Conservation (phyloP, 441 rosid species). For the Populus tomentosa region DNA sequence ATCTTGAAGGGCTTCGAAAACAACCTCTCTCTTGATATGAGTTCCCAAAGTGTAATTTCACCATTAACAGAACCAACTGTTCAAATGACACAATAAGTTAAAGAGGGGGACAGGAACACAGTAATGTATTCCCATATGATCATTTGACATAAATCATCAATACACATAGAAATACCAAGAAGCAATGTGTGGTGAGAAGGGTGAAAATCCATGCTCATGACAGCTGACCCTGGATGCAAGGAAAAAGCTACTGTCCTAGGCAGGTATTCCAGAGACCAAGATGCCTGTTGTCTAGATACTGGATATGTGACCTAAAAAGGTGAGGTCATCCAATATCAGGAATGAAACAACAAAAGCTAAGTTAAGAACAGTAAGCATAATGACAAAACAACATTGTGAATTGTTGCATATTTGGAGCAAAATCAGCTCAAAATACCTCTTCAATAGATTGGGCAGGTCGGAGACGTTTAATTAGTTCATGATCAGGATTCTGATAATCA, state of each 20-base stretch:
- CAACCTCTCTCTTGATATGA: conserved; percentile 52
- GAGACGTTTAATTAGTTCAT: conserved; percentile 74
- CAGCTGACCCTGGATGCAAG: conserved; percentile 64
- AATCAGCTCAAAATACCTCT: conserved; percentile 45
- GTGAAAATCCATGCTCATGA: conserved; percentile 87
- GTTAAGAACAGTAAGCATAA: conserved; percentile 6
- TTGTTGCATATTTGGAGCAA: conserved; percentile 9
- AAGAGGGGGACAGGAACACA: not conserved
- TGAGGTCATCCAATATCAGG: conserved; percentile 4
- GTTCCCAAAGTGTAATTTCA: conserved; percentile 88
- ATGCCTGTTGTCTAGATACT: conserved; percentile 44
- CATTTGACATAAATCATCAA: not conserved
- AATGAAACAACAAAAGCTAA: conserved; percentile 1
- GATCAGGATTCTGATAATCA: conserved; percentile 82
- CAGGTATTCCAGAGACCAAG: conserved; percentile 73
- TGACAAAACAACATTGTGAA: conserved; percentile 16
- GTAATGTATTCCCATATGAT: not conserved
- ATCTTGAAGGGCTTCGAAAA: conserved; percentile 70
- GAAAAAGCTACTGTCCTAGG: conserved; percentile 68
- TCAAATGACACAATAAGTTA: conserved; percentile 28
- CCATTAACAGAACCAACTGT: conserved; percentile 81
- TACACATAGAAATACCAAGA: conserved; percentile 46
- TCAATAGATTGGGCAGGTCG: conserved; percentile 67
- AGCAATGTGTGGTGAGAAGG: conserved; percentile 62
- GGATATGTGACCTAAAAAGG: conserved; percentile 67